Evolutionary conservation across 768 basidiomycete genomes (phyloP), one percentile per base, ranked within the genome.

Genomic region (Chiua virens): DNA sequence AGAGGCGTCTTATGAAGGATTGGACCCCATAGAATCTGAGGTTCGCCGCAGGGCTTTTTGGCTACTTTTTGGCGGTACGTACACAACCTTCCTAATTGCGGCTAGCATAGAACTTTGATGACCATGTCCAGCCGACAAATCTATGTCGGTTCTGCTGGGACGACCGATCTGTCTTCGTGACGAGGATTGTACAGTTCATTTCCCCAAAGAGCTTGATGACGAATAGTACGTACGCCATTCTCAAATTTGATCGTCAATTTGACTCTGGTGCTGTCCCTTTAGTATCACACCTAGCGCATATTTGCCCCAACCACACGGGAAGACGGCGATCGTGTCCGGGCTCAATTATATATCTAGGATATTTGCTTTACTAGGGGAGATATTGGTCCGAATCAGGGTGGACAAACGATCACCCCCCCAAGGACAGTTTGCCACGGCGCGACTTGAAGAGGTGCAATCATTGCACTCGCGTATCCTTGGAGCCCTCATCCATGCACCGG

Each of bases 161-260:
- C 78, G 92, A 52, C 90, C 91, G 35, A 89, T 93, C 56, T 89
- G 85, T 67, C 75, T 94, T 62, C 80, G 89, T 47, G 90, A 93
- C 62, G 93, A 94, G 66, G 92, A 96, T 67, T 93, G 91, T 69
- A 91, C 89, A 9, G 81, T 90, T 3, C 85, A 90, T 66, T 91
- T 92, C 71, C 90, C 90, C 23, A 88, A 86, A 69, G 89, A 92
- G 70, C 73, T 92, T 51, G 89, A 92, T 69, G 89, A 92, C 65
- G 89, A 92, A 74, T 92, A 90, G 89, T 92, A 70, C 61, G 87
- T 81, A 32, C 35, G 28, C 46, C 40, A 46, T 59, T 57, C 49
- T 49, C 57, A 42, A 45, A 25, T 47, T 7, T 73, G 64, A 71
- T 20, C 14, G 5, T 32, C 22, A 51, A 36, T 67, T 72, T 61